Evolutionary conservation across 768 basidiomycete species (phyloP).

Genomic region (Boletus edulis): DNA sequence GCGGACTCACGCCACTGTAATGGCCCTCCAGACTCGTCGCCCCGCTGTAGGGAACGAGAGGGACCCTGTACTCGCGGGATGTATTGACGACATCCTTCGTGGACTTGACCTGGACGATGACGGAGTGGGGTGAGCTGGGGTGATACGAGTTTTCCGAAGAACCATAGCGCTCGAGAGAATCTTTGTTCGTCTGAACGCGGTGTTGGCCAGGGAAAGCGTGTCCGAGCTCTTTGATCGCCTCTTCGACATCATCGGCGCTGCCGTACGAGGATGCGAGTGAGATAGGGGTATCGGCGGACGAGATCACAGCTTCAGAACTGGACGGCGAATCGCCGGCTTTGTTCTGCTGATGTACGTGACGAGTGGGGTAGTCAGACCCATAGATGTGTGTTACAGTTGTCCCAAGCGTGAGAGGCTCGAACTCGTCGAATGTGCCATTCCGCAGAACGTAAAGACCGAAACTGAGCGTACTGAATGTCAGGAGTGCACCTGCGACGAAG

Average conservation of each 20-base stretch:
- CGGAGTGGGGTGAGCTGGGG: conserved; percentile 52
- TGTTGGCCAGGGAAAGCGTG: conserved; percentile 44
- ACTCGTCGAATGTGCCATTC: background rate
- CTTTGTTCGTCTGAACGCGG: conserved; percentile 49
- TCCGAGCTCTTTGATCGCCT: conserved; percentile 54
- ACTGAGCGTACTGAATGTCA: conserved; percentile 20
- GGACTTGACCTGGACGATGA: conserved; percentile 55
- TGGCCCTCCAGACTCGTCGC: conserved; percentile 90
- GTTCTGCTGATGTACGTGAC: conserved; percentile 6
- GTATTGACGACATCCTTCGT: conserved; percentile 87
- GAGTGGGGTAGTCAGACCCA: background rate
- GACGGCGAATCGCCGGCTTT: background rate
- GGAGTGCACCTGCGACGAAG: conserved; percentile 17
- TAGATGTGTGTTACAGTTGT: background rate
- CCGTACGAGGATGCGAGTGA: conserved; percentile 38
- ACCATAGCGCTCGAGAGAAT: conserved; percentile 53
- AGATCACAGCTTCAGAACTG: background rate
- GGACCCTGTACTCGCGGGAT: conserved; percentile 68
- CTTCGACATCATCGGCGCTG: conserved; percentile 42
- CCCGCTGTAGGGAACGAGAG: conserved; percentile 79
- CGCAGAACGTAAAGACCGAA: conserved; percentile 18
- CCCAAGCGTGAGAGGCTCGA: conserved; percentile 4
- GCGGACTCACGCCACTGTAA: conserved; percentile 60
- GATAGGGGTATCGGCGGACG: background rate
- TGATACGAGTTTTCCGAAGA: conserved; percentile 72